phyloP scores from a whole-genome alignment of 768 basidiomycete species.

The Rhizopogon roseolus region DNA sequence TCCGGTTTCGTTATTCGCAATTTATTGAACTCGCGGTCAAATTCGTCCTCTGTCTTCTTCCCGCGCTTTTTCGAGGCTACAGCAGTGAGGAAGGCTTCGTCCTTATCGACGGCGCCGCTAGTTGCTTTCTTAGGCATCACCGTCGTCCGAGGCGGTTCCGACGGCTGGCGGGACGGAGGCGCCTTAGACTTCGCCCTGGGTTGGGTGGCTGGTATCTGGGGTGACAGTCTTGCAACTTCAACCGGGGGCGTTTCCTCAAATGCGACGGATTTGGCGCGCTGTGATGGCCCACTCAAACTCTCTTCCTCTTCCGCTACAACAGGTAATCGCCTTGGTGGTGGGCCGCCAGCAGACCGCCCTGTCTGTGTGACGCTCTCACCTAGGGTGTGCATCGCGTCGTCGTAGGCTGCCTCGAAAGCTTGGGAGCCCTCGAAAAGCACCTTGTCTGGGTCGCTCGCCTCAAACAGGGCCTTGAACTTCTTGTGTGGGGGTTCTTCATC shows the following conservation, averaged over 20 bases:
- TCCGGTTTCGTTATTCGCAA: conserved; percentile 67
- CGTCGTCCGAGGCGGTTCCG: neutral
- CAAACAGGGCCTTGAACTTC: conserved; percentile 68
- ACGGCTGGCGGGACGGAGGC: neutral
- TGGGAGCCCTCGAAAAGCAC: conserved; percentile 22
- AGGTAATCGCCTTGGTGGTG: conserved; percentile 17
- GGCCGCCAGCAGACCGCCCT: conserved; percentile 5
- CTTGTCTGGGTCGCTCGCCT: conserved; percentile 52
- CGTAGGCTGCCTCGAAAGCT: conserved; percentile 9
- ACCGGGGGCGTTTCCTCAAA: neutral
- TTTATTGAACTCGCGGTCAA: conserved; percentile 78
- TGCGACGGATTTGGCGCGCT: neutral
- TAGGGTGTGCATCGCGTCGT: conserved; percentile 8
- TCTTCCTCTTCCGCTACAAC: conserved; percentile 58
- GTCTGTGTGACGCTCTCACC: conserved; percentile 24
- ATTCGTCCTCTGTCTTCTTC: conserved; percentile 62
- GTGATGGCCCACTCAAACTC: conserved; percentile 20
- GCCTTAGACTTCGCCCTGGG: neutral
- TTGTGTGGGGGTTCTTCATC: conserved; percentile 53
- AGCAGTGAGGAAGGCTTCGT: conserved; percentile 64
- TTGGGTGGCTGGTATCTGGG: neutral
- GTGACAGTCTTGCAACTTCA: neutral
- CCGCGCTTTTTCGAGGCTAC: conserved; percentile 68
- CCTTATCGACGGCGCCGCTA: conserved; percentile 41
- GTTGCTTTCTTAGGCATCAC: conserved; percentile 9